phyloP scores from a whole-genome alignment of 108 stramenopile species.

The Aurantiochytrium sp. region DNA sequence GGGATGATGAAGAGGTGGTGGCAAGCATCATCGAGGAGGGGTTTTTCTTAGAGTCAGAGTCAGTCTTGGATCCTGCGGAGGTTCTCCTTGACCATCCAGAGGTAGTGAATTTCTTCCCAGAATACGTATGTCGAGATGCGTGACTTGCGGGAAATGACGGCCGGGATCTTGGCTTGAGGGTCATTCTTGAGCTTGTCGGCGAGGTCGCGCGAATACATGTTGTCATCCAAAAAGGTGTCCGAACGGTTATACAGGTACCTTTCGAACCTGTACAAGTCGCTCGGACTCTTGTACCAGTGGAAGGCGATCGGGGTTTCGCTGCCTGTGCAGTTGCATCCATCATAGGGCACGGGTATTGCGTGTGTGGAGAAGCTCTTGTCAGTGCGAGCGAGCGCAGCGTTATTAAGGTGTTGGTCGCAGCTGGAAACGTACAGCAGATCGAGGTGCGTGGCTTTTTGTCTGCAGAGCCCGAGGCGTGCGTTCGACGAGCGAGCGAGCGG shows the following conservation, averaged over 20 bases:
- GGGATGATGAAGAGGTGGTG: background rate
- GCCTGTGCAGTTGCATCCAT: background rate
- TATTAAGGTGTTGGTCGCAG: background rate
- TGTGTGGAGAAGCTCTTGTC: too few species aligned
- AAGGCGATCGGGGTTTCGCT: background rate
- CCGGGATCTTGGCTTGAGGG: background rate
- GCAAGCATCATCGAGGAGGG: too few species aligned
- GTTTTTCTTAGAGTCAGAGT: too few species aligned
- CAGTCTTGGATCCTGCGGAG: background rate
- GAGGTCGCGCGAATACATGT: background rate
- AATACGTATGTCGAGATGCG: background rate
- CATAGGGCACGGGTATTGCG: too few species aligned
- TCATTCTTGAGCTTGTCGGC: background rate
- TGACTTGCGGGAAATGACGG: background rate
- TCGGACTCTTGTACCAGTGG: slow-evolving; percentile 9
- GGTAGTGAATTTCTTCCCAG: background rate
- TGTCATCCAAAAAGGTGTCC: background rate
- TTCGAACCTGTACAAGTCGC: background rate
- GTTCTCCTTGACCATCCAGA: background rate
- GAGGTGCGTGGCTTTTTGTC: slow-evolving; percentile 8
- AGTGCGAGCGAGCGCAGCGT: too few species aligned
- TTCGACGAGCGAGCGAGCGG: too few species aligned
- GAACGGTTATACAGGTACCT: background rate
- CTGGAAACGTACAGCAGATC: background rate
- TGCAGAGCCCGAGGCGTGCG: too few species aligned